Conservation (phyloP, 1,139 yeast species). For the Yamadazyma songkhlaensis region DNA sequence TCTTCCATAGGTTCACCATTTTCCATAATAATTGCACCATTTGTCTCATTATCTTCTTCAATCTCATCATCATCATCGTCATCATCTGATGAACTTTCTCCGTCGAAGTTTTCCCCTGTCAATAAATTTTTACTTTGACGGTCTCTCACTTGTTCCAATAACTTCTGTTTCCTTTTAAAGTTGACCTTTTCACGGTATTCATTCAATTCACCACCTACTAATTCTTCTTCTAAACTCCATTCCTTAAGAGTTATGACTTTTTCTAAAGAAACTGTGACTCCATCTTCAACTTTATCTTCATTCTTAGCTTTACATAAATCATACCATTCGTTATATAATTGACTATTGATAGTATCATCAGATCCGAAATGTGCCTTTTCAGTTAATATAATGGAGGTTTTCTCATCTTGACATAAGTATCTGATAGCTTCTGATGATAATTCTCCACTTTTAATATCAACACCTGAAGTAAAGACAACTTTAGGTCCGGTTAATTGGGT, state of each 20-base stretch:
- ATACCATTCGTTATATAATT: slow-evolving; percentile 59
- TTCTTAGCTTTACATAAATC: slow-evolving; percentile 33
- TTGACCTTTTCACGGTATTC: slow-evolving; percentile 47
- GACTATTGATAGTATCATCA: slow-evolving; percentile 27
- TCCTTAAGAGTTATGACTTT: slow-evolving; percentile 27
- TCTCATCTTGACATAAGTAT: slow-evolving; percentile 59
- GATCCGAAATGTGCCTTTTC: slow-evolving; percentile 47
- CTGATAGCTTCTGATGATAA: slow-evolving; percentile 56
- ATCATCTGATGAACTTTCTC: slow-evolving; percentile 40
- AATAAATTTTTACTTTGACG: slow-evolving; percentile 54
- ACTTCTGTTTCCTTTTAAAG: slow-evolving; percentile 41
- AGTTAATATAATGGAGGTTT: slow-evolving; percentile 70
- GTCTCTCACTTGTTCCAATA: slow-evolving; percentile 54
- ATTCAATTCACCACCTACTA: slow-evolving; percentile 49
- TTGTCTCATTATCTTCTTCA: slow-evolving; percentile 10
- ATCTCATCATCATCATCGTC: slow-evolving; percentile 22
- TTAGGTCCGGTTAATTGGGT: slow-evolving; percentile 64
- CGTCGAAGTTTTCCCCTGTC: slow-evolving; percentile 39
- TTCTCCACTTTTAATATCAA: slow-evolving; percentile 65
- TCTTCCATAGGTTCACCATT: slow-evolving; percentile 7
- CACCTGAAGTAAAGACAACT: slow-evolving; percentile 78
- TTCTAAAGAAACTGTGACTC: slow-evolving; percentile 55
- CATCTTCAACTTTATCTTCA: slow-evolving; percentile 49
- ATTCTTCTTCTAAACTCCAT: slow-evolving; percentile 46
- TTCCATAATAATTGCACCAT: slow-evolving; percentile 4